Evolutionary conservation across 2,329 filamentous ascomycete genomes (phyloP), one percentile per base, ranked within the genome.

Genomic region (Karstenula rhodostoma): DNA sequence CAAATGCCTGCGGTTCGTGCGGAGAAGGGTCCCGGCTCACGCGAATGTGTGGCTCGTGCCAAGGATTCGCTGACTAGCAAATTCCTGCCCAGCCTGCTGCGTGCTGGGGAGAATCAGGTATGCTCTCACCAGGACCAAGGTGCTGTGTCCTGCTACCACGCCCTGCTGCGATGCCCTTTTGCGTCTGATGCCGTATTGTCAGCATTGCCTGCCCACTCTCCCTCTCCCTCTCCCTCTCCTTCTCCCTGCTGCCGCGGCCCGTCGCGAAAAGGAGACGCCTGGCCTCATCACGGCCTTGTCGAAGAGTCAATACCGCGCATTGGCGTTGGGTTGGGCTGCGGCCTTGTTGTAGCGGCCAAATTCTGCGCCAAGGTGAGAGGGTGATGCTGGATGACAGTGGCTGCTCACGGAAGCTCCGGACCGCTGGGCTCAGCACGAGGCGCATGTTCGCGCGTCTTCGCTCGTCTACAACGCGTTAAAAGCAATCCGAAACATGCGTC

Each of bases 21-120:
- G 44, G 44, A 47, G 44, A 15, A 47, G 7, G 44, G 44, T 47
- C 44, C 44, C 44, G n/a, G 44, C 29, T 29, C 23, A 47, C 23
- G 23, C 44, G 42, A 23, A 17, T 43, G 9, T 27, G 44, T 47
- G 44, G 44, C 44, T 27, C 13, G 9, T 25, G 23, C 44, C 25
- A 22, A 25, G 44, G 12, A 13, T 1, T 8, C 44, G 23, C 19
- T n/a, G n/a, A n/a, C n/a, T 17, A 25, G 44, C 22, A 17, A 17
- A 12, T 12, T 15, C 35, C 17, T 9, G 13, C 15, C 35, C 6
- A 5, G 35, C 6, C 12, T 15, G 5, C 35, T 17, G 10, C 15
- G 4, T 40, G 35, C 35, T 15, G 10, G 4, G 13, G 35, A 17
- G 17, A 40, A 40, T 17, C 35, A 40, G 35, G 35, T 17, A 40